Percentiles rank a stretch among this genome's conserved stretches.
These are phyloP conservation scores for Tetrapisispora fleetii DNA, from an alignment of 805 yeast species.

Conservation along the genomic window DNA sequence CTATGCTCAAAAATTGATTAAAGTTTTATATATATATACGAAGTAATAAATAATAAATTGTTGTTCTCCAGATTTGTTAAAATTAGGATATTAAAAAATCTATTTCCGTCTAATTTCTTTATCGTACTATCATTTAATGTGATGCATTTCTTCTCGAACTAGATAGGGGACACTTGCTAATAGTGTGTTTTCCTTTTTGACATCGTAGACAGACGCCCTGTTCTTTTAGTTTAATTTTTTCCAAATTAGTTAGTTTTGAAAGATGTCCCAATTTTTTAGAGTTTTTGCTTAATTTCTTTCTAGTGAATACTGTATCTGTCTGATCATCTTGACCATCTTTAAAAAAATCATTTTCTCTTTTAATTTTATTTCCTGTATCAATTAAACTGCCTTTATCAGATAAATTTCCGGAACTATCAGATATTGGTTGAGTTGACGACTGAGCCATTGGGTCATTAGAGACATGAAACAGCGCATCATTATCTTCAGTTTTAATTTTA, in stretches of 20 bases:
- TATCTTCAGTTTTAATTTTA: background rate
- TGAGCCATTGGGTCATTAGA: too few relatives aligned
- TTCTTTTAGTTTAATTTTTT: background rate
- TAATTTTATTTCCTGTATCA: background rate
- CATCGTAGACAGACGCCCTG: background rate
- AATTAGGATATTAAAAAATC: background rate
- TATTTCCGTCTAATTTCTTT: background rate
- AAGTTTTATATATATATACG: too few relatives aligned
- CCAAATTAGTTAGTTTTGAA: background rate
- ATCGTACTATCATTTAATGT: background rate
- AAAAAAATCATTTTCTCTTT: too few relatives aligned
- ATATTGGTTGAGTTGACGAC: background rate
- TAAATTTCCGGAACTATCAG: background rate
- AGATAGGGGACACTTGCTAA: background rate
- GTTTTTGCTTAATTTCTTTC: background rate
- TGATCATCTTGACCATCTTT: background rate
- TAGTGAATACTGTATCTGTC: background rate
- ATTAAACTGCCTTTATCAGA: background rate
- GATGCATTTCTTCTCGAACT: background rate
- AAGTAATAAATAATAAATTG: too few relatives aligned
- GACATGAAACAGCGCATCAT: background rate
- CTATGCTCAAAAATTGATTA: too few relatives aligned
- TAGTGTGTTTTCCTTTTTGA: background rate
- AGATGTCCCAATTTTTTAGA: background rate
- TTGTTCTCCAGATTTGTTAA: too few relatives aligned